phyloP scores from a whole-genome alignment of 306 rosid genomes.

The Malus fusca region DNA sequence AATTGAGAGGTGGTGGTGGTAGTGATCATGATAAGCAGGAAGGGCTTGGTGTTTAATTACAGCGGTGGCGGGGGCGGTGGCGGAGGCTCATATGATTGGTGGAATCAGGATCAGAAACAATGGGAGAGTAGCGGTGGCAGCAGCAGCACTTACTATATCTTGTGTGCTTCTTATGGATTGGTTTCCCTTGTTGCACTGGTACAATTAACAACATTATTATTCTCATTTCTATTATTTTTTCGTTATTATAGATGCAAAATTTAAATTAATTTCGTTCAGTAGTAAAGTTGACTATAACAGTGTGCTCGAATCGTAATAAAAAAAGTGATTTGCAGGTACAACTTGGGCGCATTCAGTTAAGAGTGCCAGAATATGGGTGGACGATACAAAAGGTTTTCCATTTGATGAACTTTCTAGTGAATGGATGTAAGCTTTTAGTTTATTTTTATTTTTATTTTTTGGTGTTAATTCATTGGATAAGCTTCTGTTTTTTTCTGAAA shows the following conservation, averaged over 20 bases:
- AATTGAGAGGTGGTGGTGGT: constrained; percentile 9
- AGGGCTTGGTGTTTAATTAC: constrained; percentile 14
- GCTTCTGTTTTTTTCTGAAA: neutral
- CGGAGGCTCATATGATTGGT: constrained; percentile 7
- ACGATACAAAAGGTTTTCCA: constrained; percentile 81
- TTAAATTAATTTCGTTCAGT: neutral
- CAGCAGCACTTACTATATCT: constrained; percentile 29
- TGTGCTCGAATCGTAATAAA: neutral
- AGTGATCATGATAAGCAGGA: neutral
- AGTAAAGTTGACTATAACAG: neutral
- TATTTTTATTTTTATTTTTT: neutral
- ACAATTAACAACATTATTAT: neutral
- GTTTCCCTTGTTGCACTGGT: constrained; percentile 60
- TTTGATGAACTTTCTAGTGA: constrained; percentile 67
- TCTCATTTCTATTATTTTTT: neutral
- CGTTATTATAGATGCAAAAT: neutral
- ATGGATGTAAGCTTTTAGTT: constrained; percentile 45
- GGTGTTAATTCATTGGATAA: neutral
- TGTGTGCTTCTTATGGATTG: constrained; percentile 40
- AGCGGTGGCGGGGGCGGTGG: constrained; percentile 4
- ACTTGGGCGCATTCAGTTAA: constrained; percentile 57
- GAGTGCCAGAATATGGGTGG: constrained; percentile 78
- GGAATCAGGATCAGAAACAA: constrained; percentile 35
- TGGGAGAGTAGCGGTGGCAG: constrained; percentile 7
- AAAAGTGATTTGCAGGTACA: constrained; percentile 33